Conservation (phyloP, 2,329 filamentous ascomycete species). For the Scedosporium minutisporum region DNA sequence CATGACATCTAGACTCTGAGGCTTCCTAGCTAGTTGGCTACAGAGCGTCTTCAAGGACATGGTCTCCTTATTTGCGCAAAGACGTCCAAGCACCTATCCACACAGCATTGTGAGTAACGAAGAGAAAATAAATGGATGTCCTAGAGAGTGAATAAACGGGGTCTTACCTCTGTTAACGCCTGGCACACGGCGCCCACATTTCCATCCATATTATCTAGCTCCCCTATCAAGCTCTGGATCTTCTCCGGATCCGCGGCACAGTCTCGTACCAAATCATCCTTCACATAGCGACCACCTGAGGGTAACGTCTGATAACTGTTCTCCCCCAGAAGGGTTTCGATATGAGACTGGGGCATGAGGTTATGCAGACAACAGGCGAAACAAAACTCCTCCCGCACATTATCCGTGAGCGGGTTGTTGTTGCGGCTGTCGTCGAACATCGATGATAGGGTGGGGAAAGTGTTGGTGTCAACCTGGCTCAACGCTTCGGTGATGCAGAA, state of each 20-base stretch:
- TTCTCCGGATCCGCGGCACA: conserved; percentile 68
- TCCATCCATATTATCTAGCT: conserved; percentile 82
- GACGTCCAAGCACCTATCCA: conserved; percentile 51
- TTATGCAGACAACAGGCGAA: conserved; percentile 84
- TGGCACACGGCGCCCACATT: conserved; percentile 80
- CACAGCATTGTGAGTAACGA: conserved; percentile 5
- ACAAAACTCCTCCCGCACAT: conserved; percentile 63
- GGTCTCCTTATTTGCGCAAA: conserved; percentile 66
- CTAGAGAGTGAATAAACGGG: conserved; percentile 2
- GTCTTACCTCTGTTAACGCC: conserved; percentile 59
- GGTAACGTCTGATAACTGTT: conserved; percentile 73
- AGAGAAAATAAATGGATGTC: not conserved
- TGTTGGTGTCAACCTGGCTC: conserved; percentile 69
- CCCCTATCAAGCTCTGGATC: conserved; percentile 65
- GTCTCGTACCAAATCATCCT: conserved; percentile 68
- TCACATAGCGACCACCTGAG: conserved; percentile 62
- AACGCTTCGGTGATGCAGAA: conserved; percentile 64
- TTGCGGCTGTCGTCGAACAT: conserved; percentile 52
- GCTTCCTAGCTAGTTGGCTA: conserved; percentile 61
- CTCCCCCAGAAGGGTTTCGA: conserved; percentile 74
- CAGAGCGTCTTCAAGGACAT: conserved; percentile 71
- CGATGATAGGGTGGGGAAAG: conserved; percentile 52
- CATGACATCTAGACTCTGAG: conserved; percentile 63
- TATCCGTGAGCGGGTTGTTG: conserved; percentile 47
- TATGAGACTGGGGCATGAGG: conserved; percentile 67